Percentiles rank a stretch among this genome's conserved stretches.
These are phyloP conservation scores for Viridothelium virens DNA, from an alignment of 495 filamentous ascomycete genomes.

Conservation along the genomic window DNA sequence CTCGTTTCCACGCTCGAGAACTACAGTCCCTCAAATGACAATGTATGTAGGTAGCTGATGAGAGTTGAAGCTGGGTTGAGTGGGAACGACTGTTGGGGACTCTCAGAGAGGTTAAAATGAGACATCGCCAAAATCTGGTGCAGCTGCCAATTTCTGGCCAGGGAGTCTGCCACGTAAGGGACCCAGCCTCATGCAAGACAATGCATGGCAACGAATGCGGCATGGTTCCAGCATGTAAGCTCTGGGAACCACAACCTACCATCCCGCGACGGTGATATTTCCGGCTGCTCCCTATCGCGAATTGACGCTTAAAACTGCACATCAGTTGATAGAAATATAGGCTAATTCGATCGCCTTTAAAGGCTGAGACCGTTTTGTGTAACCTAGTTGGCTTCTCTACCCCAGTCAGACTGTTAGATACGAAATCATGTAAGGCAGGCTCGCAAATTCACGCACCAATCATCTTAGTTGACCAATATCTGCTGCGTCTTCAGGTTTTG, in stretches of 20 bases:
- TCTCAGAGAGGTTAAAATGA: background rate
- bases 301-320: background rate
- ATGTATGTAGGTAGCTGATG: background rate
- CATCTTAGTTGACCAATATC: background rate
- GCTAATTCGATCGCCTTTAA: background rate
- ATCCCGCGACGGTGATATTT: background rate
- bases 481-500: background rate
- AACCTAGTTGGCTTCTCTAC: background rate
- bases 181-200: background rate
- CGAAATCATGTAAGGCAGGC: background rate
- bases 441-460: background rate
- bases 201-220: slow-evolving; percentile 4
- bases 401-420: background rate
- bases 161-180: background rate
- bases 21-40: background rate
- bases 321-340: background rate
- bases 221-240: background rate
- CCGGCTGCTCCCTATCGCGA: background rate
- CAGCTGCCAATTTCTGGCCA: background rate
- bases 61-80: background rate
- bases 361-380: background rate
- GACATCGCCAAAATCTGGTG: background rate
- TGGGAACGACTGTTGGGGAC: background rate
- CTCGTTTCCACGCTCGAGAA: background rate
- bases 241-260: background rate